phyloP scores from a whole-genome alignment of 176 grass and related monocot genomes.

The Eremochloa ophiuroides region DNA sequence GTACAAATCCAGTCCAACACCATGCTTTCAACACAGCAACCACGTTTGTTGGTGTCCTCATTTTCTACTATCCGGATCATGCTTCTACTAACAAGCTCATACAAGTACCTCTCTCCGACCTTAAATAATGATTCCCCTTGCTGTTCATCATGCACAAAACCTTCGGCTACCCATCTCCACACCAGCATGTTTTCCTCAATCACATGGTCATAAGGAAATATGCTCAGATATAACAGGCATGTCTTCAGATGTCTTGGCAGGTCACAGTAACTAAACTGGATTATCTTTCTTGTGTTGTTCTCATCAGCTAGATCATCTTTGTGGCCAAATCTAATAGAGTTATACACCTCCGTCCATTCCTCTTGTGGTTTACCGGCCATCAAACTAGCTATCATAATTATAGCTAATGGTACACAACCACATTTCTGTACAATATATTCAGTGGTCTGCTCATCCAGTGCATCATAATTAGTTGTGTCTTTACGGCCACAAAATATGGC shows the following conservation, averaged over 20 bases:
- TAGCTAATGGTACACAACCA: background rate
- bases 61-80: background rate
- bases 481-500: too few relatives aligned
- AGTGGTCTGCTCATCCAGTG: too few relatives aligned
- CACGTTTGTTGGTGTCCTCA: too few relatives aligned
- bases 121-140: background rate
- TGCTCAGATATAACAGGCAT: background rate
- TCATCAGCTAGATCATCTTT: too few relatives aligned
- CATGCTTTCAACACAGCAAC: background rate
- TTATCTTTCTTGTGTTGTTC: too few relatives aligned
- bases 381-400: constrained; percentile 2
- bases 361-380: background rate
- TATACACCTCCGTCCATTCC: background rate
- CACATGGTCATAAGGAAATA: background rate
- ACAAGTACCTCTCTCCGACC: constrained; percentile 11
- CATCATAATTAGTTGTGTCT: too few relatives aligned
- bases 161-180: constrained; percentile 12
- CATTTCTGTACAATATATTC: too few relatives aligned
- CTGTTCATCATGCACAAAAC: background rate
- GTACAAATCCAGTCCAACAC: constrained; percentile 1
- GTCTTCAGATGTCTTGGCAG: background rate
- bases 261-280: too few relatives aligned
- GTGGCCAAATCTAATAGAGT: background rate
- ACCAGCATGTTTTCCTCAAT: background rate
- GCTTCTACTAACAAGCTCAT: constrained; percentile 1